Evolutionary conservation across 2,329 filamentous ascomycete species (phyloP).

Genomic region (Fusarium haematococcum): DNA sequence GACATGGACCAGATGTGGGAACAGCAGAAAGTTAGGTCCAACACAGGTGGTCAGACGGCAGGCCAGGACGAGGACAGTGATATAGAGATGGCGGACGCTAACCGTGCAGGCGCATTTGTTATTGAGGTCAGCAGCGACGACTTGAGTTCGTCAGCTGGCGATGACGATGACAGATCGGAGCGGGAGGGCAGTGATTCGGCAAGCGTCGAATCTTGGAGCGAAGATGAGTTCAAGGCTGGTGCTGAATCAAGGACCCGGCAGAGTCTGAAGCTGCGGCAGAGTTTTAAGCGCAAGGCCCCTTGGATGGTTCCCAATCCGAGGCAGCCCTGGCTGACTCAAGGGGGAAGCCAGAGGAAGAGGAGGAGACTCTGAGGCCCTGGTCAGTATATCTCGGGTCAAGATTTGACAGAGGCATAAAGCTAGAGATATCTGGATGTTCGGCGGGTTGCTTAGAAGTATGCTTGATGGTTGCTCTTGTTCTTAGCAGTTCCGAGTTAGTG

Average conservation of each 20-base stretch:
- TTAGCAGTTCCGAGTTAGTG: background rate
- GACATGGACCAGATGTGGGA: slow-evolving; percentile 21
- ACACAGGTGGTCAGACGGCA: background rate
- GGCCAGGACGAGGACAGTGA: background rate
- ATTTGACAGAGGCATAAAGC: background rate
- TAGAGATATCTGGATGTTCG: background rate
- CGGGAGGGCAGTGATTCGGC: slow-evolving; percentile 15
- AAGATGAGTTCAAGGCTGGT: background rate
- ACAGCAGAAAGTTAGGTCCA: background rate
- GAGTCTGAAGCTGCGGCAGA: background rate
- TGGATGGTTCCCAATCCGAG: slow-evolving; percentile 1
- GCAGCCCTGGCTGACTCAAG: background rate
- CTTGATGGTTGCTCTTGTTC: background rate
- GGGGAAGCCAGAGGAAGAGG: background rate
- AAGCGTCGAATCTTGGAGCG: background rate
- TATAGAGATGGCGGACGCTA: background rate
- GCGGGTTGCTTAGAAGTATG: background rate
- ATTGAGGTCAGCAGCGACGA: slow-evolving; percentile 7
- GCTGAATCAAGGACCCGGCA: background rate
- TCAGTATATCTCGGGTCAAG: background rate
- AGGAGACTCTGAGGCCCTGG: background rate
- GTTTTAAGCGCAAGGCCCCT: slow-evolving; percentile 27
- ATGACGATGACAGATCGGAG: slow-evolving; percentile 1
- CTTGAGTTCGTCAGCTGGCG: background rate
- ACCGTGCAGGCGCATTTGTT: background rate